Evolutionary conservation across 352 stramenopile species (phyloP).

Genomic region (Globisporangium abappressorium): DNA sequence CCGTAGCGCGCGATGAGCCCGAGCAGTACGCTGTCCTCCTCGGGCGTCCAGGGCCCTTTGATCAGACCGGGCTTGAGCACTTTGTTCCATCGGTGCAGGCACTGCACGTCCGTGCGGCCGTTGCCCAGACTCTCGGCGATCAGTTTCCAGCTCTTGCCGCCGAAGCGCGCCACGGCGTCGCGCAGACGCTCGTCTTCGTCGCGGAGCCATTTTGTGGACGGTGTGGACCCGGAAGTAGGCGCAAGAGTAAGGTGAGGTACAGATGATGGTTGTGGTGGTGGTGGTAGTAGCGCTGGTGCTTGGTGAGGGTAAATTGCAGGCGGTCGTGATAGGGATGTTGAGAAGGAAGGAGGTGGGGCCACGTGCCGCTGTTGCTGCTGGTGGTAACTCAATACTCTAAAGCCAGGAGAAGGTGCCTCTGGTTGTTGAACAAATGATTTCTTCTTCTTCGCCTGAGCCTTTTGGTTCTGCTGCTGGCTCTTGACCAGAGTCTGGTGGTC

Average conservation of each 20-base stretch:
- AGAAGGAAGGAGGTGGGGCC: background rate
- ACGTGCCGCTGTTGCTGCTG: background rate
- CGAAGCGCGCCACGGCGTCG: constrained; percentile 86
- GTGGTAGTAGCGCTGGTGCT: background rate
- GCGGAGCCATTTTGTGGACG: constrained; percentile 76
- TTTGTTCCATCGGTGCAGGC: constrained; percentile 96
- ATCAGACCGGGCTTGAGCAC: constrained; percentile 87
- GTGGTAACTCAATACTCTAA: background rate
- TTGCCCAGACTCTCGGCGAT: constrained; percentile 89
- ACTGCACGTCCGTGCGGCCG: constrained; percentile 91
- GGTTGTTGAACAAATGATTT: background rate
- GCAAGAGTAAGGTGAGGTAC: constrained; percentile 7
- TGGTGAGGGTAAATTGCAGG: background rate
- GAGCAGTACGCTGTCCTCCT: constrained; percentile 79
- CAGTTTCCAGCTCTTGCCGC: constrained; percentile 94
- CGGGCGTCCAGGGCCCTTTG: constrained; percentile 87
- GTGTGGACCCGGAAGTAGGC: background rate
- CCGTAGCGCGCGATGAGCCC: constrained; percentile 75
- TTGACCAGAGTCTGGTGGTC: background rate
- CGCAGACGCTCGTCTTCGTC: constrained; percentile 90
- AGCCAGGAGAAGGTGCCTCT: background rate
- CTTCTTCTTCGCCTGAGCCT: background rate
- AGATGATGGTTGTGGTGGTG: constrained; percentile 7
- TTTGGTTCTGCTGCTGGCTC: background rate
- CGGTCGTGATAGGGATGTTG: background rate